A percentile compares a stretch with the other conserved stretches of the same genome.
These are phyloP conservation scores for Aspergillus udagawae DNA, from an alignment of 2,329 filamentous ascomycete species.

Conservation along the genomic window DNA sequence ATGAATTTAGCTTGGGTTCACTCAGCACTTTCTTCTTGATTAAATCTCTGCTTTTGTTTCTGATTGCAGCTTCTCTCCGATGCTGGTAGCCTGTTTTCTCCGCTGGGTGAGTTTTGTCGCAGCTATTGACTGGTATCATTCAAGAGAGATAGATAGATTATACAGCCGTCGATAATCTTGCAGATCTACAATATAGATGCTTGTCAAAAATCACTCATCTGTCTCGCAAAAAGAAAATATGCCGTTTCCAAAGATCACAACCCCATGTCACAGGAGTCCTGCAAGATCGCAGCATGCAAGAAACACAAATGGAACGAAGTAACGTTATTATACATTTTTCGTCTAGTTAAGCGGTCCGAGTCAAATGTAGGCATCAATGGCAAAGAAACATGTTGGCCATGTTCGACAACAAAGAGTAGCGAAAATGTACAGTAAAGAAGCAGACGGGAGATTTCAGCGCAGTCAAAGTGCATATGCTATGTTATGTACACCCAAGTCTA, in stretches of 20 bases:
- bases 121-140: neutral
- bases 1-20: neutral
- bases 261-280: neutral
- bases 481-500: constrained; percentile 1
- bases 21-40: neutral
- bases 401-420: neutral
- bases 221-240: neutral
- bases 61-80: neutral
- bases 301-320: neutral
- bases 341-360: neutral
- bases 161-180: neutral
- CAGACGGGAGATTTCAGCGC: neutral
- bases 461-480: neutral
- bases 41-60: neutral
- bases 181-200: neutral
- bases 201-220: neutral
- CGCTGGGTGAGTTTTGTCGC: neutral
- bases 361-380: neutral
- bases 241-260: too few relatives aligned
- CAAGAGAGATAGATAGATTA: neutral
- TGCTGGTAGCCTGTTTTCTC: neutral
- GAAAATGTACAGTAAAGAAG: neutral
- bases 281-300: neutral
- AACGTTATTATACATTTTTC: neutral
- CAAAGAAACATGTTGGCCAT: neutral